phyloP scores from a whole-genome alignment of 257 asterid genomes.

The Coffea eugenioides region DNA sequence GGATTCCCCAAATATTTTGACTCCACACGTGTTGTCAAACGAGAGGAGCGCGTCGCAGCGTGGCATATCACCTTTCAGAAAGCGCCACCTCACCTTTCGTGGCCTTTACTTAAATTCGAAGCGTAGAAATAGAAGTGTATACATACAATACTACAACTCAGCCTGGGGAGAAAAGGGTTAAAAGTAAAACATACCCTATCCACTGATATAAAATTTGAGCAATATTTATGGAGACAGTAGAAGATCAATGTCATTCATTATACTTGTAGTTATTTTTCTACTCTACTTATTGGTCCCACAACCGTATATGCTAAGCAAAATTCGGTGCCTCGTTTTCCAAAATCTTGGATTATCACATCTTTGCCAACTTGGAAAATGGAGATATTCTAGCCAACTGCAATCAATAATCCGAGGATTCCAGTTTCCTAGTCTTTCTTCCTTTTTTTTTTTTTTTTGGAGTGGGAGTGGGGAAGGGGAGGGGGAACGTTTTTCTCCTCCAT shows the following conservation, averaged over 20 bases:
- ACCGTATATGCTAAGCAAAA: slow-evolving; percentile 45
- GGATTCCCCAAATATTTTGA: background rate
- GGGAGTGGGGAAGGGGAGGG: too few species aligned
- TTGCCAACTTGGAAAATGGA: background rate
- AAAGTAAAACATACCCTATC: slow-evolving; percentile 22
- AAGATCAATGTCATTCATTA: slow-evolving; percentile 39
- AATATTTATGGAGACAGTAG: slow-evolving; percentile 9
- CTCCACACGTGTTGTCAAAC: slow-evolving; percentile 19
- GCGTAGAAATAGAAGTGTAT: slow-evolving; percentile 24
- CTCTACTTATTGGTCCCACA: slow-evolving; percentile 51
- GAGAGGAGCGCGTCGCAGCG: background rate
- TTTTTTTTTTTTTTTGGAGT: background rate
- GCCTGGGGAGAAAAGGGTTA: slow-evolving; percentile 5
- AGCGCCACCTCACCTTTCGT: slow-evolving; percentile 50
- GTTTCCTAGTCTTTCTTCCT: background rate
- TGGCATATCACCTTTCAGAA: slow-evolving; percentile 45
- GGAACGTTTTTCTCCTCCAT: background rate
- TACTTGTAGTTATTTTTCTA: slow-evolving; percentile 34
- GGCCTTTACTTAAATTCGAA: slow-evolving; percentile 42
- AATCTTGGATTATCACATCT: background rate
- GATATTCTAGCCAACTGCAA: background rate
- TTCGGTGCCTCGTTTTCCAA: slow-evolving; percentile 2
- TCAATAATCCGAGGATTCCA: background rate
- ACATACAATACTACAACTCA: background rate
- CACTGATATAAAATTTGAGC: slow-evolving; percentile 7